Base-by-base conservation (phyloP, 257 asterid species). In the Solanum rostratum region DNA sequence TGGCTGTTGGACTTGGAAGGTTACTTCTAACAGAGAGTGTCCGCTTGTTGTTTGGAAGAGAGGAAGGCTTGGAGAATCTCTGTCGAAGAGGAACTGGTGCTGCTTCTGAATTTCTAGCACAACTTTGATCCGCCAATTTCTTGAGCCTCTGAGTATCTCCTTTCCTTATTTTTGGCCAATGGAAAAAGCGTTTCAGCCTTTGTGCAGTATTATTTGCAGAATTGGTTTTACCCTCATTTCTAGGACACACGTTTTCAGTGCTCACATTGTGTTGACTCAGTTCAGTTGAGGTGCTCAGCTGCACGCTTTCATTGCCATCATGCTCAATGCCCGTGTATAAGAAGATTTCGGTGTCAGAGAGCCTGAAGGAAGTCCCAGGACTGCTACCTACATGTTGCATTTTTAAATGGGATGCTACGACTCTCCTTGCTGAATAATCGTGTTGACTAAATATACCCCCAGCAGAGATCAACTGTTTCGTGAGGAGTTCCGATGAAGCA, bases 341-440 rank as follows among this genome's bases (percentile, higher is more conserved):
- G 66, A 97, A 93, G 63, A 97, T 93, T 85, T 97, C 97, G 0
- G 90, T 87, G 85, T 97, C 99, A 16, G 95, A 94, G 65, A 92
- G 89, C 82, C 95, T 85, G 85, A 97, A 97, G 4, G 98, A 95
- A 6, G 98, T 93, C 24, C 98, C 98, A 0, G 99, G 99, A 74
- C 98, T 95, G 83, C 87, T 87, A 13, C 98, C 97, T 20, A 90
- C 82, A 30, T 97, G 92, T 39, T 90, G 98, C 90, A 91, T 90
- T 89, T 86, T 93, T 15, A 95, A 83, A 62, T 95, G 97, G 19
- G 98, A 93, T 0, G 98, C 98, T 19, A 97, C 89, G 4, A 88
- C 92, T 84, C 85, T 90, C 84, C 97, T 91, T 3, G 99, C 91
- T 0, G 98, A 90, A 63, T 91, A 89, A 85, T 96, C 95, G 68